Conservation (phyloP, 2,329 filamentous ascomycete species). For the Knufia petricola region DNA sequence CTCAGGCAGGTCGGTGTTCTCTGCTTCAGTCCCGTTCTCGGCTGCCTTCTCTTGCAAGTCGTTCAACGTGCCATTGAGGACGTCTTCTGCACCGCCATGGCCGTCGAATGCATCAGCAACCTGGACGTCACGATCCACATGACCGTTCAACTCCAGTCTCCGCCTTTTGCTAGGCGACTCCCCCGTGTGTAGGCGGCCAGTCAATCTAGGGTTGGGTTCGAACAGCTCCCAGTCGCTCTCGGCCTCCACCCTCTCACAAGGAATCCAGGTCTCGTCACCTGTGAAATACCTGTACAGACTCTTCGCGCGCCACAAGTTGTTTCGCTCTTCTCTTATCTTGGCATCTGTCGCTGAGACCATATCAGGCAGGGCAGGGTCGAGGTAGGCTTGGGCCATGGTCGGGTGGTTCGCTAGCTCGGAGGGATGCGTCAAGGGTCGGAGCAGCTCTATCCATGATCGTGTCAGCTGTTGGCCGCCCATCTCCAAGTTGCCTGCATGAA, state of each 20-base stretch:
- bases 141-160: conserved; percentile 11
- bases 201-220: conserved; percentile 25
- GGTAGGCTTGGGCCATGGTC: conserved; percentile 49
- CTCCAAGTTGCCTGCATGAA: too few relatives aligned
- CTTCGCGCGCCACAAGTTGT: conserved; percentile 48
- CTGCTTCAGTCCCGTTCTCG: background rate
- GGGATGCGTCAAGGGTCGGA: conserved; percentile 53
- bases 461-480: too few relatives aligned
- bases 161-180: conserved; percentile 11
- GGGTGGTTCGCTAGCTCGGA: conserved; percentile 52
- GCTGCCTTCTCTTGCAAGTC: too few relatives aligned
- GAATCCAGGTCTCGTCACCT: conserved; percentile 52
- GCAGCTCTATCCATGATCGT: conserved; percentile 36
- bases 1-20: conserved; percentile 10
- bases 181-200: background rate
- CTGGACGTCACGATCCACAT: background rate
- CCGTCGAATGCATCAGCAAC: conserved; percentile 12
- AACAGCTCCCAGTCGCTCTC: conserved; percentile 41
- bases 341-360: conserved; percentile 48
- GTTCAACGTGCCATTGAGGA: background rate
- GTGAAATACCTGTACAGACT: conserved; percentile 49
- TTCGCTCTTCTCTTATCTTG: conserved; percentile 49
- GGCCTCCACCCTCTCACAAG: conserved; percentile 44
- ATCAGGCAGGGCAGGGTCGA: conserved; percentile 47
- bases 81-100: background rate